Base-by-base conservation (phyloP, 1,284 basidiomycete species). In the Coniferiporia sulphurascens region DNA sequence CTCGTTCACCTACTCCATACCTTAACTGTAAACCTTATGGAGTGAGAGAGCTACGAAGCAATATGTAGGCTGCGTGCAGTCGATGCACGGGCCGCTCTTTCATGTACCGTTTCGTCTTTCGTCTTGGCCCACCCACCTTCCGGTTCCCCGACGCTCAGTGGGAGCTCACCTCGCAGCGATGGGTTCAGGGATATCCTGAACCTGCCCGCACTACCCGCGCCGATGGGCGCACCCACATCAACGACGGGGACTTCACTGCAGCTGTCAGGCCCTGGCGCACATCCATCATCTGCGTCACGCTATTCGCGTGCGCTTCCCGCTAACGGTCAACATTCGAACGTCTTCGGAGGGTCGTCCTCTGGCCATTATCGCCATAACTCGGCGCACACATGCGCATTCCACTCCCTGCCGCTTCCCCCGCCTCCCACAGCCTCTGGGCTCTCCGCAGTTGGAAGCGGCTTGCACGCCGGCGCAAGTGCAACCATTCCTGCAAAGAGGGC, bases 81-180 rank as follows among this genome's bases (percentile, higher is more conserved):
- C 2, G 83, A 87, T 56, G 81, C 80, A 4, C 75, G 84, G 34
- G 68, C 71, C 1, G 74, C 75, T 1, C 86, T 83, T 66, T 63
- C 74, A 8, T 74, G 79, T 35, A 70, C 81, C 64, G 70, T 84
- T 48, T 67, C 36, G 71, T 79, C 59, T 71, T 78, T 27, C 67
- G 76, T 46, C 19, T 53, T 56, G n/a, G 34, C 65, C 46, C 53
- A 63, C 62, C 41, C 48, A 41, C 52, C 64, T 64, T 13, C 65
- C 38, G 49, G 65, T 34, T 56, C 54, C 9, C 52, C 38, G 27
- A 51, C 54, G 10, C 49, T 44, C 22, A 38, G 35, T 5, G 27
- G 27, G 7, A n/a, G 44, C n/a, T 32, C 49, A 27, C 49, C 49
- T 15, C 49, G 15, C 22, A 51, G 35, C 35, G 9, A 22, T 27